Evolutionary conservation across 192 early-diverging fungal genomes (phyloP).

Genomic region (Dimargaris verticillata): DNA sequence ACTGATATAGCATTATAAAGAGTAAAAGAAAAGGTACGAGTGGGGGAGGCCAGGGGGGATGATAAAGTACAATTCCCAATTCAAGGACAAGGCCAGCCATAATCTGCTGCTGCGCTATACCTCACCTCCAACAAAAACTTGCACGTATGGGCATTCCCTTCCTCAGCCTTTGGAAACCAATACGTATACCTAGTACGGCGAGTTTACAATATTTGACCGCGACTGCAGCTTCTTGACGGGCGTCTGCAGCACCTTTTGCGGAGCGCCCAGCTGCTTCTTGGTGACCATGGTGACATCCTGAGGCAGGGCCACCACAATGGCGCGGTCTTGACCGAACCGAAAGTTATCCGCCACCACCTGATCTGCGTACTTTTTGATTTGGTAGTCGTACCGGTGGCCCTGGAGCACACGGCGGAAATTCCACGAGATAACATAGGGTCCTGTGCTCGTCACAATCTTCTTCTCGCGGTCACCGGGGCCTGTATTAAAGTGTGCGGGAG

Average conservation of each 20-base stretch:
- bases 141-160: too few species aligned
- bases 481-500: slow-evolving; percentile 78
- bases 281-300: slow-evolving; percentile 53
- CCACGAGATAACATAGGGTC: slow-evolving; percentile 84
- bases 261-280: slow-evolving; percentile 40
- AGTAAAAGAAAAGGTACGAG: too few species aligned
- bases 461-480: slow-evolving; percentile 43
- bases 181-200: too few species aligned
- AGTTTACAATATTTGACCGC: too few species aligned
- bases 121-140: too few species aligned
- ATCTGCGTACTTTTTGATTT: slow-evolving; percentile 72
- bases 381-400: slow-evolving; percentile 64
- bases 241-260: slow-evolving; percentile 35
- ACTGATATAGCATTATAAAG: too few species aligned
- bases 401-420: slow-evolving; percentile 67
- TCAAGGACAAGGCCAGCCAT: too few species aligned
- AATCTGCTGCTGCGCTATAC: too few species aligned
- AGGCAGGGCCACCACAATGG: slow-evolving; percentile 75
- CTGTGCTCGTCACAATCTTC: slow-evolving; percentile 78
- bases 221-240: neutral
- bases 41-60: too few species aligned
- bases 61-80: too few species aligned
- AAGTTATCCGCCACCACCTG: slow-evolving; percentile 85
- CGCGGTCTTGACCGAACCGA: slow-evolving; percentile 57
- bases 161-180: too few species aligned